Evolutionary conservation across 208 protist species (phyloP).

Genomic region (Trypanosoma scelopori): DNA sequence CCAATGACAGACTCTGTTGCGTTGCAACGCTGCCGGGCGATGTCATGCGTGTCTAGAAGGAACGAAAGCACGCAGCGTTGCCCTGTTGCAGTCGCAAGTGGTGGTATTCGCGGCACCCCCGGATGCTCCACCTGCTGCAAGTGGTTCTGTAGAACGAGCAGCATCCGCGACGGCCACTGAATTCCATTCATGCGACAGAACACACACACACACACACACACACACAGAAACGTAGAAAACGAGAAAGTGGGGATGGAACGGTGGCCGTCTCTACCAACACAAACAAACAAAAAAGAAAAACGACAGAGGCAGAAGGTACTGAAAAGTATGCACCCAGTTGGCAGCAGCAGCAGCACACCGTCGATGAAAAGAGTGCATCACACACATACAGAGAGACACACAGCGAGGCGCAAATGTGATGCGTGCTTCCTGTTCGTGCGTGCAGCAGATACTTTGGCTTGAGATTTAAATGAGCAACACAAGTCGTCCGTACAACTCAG

Average conservation of each 20-base stretch:
- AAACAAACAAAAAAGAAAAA: constrained; percentile 22
- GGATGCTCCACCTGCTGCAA: constrained; percentile 65
- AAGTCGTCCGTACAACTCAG: constrained; percentile 4
- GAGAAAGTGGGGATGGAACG: constrained; percentile 1
- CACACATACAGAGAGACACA: background rate
- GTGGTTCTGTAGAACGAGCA: constrained; percentile 41
- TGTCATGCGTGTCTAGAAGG: constrained; percentile 38
- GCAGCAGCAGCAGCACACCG: no score
- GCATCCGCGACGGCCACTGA: constrained; percentile 60
- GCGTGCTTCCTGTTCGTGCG: no score
- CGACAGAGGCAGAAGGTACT: no score
- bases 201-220: background rate
- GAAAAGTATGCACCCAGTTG: no score
- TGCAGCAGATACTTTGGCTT: no score
- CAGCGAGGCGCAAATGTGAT: background rate
- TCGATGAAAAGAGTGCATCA: background rate
- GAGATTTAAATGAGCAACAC: constrained; percentile 1
- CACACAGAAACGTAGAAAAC: background rate
- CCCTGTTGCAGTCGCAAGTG: constrained; percentile 27
- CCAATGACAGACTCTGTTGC: constrained; percentile 35
- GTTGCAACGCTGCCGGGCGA: constrained; percentile 12
- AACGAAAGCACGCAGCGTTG: constrained; percentile 53
- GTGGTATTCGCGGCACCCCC: constrained; percentile 42
- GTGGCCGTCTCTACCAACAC: background rate
- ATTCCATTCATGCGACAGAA: constrained; percentile 16